phyloP scores from a whole-genome alignment of 305 asterid genomes.

The Fraxinus nigra region DNA sequence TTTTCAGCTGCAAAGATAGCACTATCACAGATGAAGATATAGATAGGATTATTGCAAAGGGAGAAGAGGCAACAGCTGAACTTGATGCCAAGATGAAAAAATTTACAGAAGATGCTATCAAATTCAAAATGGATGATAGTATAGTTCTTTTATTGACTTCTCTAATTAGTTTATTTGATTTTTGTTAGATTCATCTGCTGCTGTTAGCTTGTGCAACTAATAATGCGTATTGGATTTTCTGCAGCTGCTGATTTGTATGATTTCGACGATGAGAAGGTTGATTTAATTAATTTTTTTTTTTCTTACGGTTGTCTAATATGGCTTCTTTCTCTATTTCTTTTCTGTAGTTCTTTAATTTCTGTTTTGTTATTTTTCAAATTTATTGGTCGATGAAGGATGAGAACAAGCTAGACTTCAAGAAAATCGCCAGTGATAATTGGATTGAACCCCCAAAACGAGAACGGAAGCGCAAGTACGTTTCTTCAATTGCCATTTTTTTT shows the following conservation, averaged over 20 bases:
- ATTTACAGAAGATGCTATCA: slow-evolving; percentile 98
- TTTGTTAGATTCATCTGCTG: slow-evolving; percentile 14
- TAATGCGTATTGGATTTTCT: slow-evolving; percentile 28
- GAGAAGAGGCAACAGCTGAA: slow-evolving; percentile 98
- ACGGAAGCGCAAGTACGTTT: slow-evolving; percentile 91
- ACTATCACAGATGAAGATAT: slow-evolving; percentile 99
- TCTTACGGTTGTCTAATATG: neutral
- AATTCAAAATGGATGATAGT: slow-evolving; percentile 97
- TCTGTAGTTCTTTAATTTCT: slow-evolving; percentile 10
- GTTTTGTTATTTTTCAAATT: slow-evolving; percentile 17
- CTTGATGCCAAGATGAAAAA: slow-evolving; percentile 99
- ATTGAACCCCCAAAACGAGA: slow-evolving; percentile 92
- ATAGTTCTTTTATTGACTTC: slow-evolving; percentile 31
- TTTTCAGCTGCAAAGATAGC: slow-evolving; percentile 98
- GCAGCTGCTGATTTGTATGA: slow-evolving; percentile 98
- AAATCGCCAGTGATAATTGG: slow-evolving; percentile 92
- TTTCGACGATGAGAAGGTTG: slow-evolving; percentile 92
- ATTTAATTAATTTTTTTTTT: neutral
- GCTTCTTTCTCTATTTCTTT: slow-evolving; percentile 2
- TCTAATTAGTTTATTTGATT: neutral
- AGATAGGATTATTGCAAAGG: slow-evolving; percentile 96
- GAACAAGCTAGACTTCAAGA: slow-evolving; percentile 86
- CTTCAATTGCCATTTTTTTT: slow-evolving; percentile 19
- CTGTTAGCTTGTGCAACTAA: slow-evolving; percentile 28
- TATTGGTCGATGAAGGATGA: slow-evolving; percentile 62